Conservation (phyloP, 1,284 basidiomycete species). For the Austroboletus olivaceoglutinosus region DNA sequence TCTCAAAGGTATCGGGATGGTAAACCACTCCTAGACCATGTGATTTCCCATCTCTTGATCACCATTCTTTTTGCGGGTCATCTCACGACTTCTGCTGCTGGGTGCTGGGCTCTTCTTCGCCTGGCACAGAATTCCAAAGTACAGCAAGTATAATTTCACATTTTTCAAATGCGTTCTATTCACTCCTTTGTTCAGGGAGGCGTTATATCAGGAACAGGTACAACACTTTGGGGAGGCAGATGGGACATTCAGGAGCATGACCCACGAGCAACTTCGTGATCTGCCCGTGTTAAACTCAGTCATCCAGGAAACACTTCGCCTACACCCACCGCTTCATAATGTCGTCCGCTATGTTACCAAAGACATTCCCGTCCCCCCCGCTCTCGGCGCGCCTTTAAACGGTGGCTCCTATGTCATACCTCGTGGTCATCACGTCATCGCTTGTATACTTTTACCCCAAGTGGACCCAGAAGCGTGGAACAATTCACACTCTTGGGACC, state of each 20-base stretch:
- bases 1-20: constrained; percentile 88
- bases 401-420: constrained; percentile 81
- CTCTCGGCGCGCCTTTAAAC: constrained; percentile 78
- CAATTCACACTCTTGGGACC: constrained; percentile 73
- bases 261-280: constrained; percentile 84
- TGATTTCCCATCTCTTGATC: constrained; percentile 97
- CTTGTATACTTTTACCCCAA: too few relatives aligned
- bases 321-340: constrained; percentile 92
- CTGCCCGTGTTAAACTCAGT: constrained; percentile 86
- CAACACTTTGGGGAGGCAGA: constrained; percentile 79
- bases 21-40: constrained; percentile 75
- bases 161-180: background rate
- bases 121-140: constrained; percentile 79
- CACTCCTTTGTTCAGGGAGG: constrained; percentile 48
- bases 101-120: constrained; percentile 91
- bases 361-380: constrained; percentile 80
- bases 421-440: constrained; percentile 88
- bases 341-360: constrained; percentile 88
- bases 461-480: constrained; percentile 87
- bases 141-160: constrained; percentile 51
- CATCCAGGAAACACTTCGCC: constrained; percentile 89
- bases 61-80: constrained; percentile 97
- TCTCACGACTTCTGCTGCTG: constrained; percentile 93
- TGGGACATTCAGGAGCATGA: constrained; percentile 77
- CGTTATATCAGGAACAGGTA: constrained; percentile 88